Evolutionary conservation across 805 yeast genomes (phyloP).

Genomic region (Wickerhamiella galacta): DNA sequence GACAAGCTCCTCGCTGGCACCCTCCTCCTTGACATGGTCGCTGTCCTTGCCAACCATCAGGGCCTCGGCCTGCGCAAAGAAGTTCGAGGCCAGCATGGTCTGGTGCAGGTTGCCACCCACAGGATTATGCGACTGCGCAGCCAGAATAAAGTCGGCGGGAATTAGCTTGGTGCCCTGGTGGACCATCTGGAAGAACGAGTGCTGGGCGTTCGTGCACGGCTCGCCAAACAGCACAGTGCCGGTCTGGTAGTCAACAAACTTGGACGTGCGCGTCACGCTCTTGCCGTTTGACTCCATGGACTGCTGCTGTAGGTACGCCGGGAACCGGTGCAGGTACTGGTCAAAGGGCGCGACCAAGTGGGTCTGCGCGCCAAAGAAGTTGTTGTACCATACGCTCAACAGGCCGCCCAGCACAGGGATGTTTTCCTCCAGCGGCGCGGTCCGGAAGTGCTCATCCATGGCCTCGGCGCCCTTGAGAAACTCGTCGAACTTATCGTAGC

Average conservation of each 20-base stretch:
- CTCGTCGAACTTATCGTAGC: constrained; percentile 81
- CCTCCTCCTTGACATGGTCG: constrained; percentile 71
- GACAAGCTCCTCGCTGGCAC: constrained; percentile 67
- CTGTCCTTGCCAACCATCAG: constrained; percentile 83
- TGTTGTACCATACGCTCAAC: constrained; percentile 94
- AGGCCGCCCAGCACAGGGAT: constrained; percentile 90
- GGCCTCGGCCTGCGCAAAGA: constrained; percentile 96
- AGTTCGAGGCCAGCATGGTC: constrained; percentile 96
- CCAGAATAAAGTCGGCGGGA: constrained; percentile 91
- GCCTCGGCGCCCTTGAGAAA: constrained; percentile 97
- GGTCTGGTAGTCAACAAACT: constrained; percentile 84
- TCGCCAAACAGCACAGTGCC: constrained; percentile 95
- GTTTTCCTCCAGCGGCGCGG: constrained; percentile 75
- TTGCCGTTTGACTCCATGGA: constrained; percentile 99
- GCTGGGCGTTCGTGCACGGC: constrained; percentile 98
- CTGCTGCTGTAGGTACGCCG: constrained; percentile 96
- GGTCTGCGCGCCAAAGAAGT: constrained; percentile 95
- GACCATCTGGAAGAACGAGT: constrained; percentile 97
- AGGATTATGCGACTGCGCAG: constrained; percentile 97
- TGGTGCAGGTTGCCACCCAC: constrained; percentile 88
- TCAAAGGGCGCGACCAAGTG: constrained; percentile 97
- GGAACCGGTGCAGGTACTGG: constrained; percentile 97
- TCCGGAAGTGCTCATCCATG: constrained; percentile 75
- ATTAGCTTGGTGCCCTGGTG: constrained; percentile 98
- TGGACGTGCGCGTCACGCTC: constrained; percentile 84